Evolutionary conservation across 2,329 filamentous ascomycete genomes (phyloP).

Genomic region (Gnomoniopsis sp.): DNA sequence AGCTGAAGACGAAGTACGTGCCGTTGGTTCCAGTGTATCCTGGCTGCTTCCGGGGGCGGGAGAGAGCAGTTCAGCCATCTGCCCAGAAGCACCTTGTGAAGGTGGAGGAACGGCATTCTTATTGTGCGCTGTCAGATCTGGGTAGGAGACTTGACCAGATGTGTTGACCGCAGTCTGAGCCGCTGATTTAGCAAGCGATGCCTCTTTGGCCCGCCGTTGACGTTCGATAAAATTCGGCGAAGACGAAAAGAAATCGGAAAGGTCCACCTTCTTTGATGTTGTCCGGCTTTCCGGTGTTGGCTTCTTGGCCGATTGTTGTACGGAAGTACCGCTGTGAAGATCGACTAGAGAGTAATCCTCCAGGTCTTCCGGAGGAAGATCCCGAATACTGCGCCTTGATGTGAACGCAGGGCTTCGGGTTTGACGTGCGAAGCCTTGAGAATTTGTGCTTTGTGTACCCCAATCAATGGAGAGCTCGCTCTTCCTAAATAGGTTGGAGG

Average conservation of each 20-base stretch:
- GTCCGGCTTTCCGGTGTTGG: conserved; percentile 23
- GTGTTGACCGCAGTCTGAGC: background rate
- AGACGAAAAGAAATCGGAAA: conserved; percentile 57
- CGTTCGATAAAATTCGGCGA: conserved; percentile 30
- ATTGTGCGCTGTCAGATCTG: background rate
- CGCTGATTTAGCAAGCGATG: background rate
- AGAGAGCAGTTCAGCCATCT: conserved; percentile 1
- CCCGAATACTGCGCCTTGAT: background rate
- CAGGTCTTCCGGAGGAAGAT: conserved; percentile 2
- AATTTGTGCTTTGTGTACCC: conserved; percentile 16
- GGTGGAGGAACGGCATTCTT: background rate
- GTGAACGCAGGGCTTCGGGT: conserved; percentile 5
- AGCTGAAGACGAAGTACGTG: background rate
- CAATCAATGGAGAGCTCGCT: conserved; percentile 25
- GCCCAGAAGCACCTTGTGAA: background rate
- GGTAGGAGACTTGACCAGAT: background rate
- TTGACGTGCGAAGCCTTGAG: background rate
- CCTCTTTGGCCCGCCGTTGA: conserved; percentile 12
- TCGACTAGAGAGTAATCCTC: conserved; percentile 17
- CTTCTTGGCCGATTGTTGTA: conserved; percentile 28
- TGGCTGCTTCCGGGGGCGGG: background rate
- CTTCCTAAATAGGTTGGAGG: conserved; percentile 24
- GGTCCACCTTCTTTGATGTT: conserved; percentile 39
- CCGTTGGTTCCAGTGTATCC: background rate
- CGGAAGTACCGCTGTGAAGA: conserved; percentile 20